Evolutionary conservation across 1,284 basidiomycete genomes (phyloP).

Genomic region (Fomitopsis pinicola): DNA sequence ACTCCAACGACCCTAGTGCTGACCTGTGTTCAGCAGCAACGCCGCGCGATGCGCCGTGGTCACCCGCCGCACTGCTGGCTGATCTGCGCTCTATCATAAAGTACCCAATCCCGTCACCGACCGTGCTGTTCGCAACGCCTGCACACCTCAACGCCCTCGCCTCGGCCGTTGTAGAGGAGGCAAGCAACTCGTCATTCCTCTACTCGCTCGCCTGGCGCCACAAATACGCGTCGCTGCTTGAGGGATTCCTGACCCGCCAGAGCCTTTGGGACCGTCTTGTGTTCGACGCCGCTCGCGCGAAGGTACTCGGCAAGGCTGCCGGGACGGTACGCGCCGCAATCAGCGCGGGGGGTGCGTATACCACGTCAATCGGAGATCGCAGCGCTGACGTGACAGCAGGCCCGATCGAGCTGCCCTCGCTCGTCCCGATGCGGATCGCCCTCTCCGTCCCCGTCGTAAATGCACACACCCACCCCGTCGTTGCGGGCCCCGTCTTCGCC

Average conservation of each 20-base stretch:
- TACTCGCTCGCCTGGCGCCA: conserved; percentile 67
- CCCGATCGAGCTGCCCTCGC: conserved; percentile 29
- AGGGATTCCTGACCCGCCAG: conserved; percentile 71
- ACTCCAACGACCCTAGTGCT: conserved; percentile 3
- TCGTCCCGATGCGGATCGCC: conserved; percentile 62
- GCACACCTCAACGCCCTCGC: conserved; percentile 51
- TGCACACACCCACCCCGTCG: conserved; percentile 52
- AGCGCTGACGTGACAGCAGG: conserved; percentile 22
- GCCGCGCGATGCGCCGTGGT: conserved; percentile 16
- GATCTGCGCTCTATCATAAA: conserved; percentile 45
- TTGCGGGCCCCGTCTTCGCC: conserved; percentile 66
- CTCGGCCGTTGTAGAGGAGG: conserved; percentile 44
- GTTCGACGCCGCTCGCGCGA: conserved; percentile 60
- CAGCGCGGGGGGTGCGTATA: conserved; percentile 57
- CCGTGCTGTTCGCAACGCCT: conserved; percentile 59
- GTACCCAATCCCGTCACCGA: conserved; percentile 63
- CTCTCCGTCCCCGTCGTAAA: conserved; percentile 70
- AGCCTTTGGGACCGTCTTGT: conserved; percentile 76
- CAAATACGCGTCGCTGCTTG: conserved; percentile 57
- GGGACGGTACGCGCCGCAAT: conserved; percentile 57
- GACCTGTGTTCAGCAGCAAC: not conserved
- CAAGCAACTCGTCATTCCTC: conserved; percentile 47
- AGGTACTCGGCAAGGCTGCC: conserved; percentile 53
- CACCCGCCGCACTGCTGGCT: conserved; percentile 18
- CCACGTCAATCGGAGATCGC: not conserved